phyloP scores from a whole-genome alignment of 2,329 filamentous ascomycete species.

The Diaporthe citriasiana region DNA sequence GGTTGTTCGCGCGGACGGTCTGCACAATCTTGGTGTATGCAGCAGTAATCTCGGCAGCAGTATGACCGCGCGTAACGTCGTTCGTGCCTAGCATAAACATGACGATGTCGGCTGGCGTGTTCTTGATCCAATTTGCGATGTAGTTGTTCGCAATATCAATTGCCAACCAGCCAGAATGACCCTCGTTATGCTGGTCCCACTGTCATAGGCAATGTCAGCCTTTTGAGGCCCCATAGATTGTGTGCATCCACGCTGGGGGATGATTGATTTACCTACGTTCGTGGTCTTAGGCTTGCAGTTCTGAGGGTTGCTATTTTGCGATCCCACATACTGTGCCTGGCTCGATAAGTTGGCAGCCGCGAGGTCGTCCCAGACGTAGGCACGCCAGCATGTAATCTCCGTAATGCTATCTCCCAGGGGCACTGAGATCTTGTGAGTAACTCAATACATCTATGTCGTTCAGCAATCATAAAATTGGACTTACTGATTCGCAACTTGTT shows the following conservation, averaged over 20 bases:
- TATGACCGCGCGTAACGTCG: conserved; percentile 53
- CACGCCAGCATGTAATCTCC: conserved; percentile 61
- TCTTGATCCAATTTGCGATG: conserved; percentile 55
- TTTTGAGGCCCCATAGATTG: too few relatives aligned
- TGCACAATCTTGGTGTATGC: conserved; percentile 58
- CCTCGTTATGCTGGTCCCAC: conserved; percentile 59
- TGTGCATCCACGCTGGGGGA: too few relatives aligned
- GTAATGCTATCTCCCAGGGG: conserved; percentile 61
- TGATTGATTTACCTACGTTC: conserved; percentile 37
- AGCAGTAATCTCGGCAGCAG: conserved; percentile 52
- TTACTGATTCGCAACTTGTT: conserved; percentile 15
- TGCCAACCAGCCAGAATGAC: conserved; percentile 59
- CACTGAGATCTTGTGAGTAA: conserved; percentile 48
- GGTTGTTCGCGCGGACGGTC: conserved; percentile 54
- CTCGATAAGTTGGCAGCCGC: conserved; percentile 51
- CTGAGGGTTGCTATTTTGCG: conserved; percentile 54
- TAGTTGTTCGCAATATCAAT: conserved; percentile 60
- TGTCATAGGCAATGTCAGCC: not conserved
- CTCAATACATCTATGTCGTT: not conserved
- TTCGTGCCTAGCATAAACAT: conserved; percentile 63
- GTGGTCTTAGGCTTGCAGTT: conserved; percentile 52
- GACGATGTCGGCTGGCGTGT: conserved; percentile 57
- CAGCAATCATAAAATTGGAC: not conserved
- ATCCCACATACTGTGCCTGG: conserved; percentile 59
- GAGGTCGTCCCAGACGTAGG: conserved; percentile 58